Conservation (phyloP, 2,329 filamentous ascomycete genomes). For the Arthroderma uncinatum region DNA sequence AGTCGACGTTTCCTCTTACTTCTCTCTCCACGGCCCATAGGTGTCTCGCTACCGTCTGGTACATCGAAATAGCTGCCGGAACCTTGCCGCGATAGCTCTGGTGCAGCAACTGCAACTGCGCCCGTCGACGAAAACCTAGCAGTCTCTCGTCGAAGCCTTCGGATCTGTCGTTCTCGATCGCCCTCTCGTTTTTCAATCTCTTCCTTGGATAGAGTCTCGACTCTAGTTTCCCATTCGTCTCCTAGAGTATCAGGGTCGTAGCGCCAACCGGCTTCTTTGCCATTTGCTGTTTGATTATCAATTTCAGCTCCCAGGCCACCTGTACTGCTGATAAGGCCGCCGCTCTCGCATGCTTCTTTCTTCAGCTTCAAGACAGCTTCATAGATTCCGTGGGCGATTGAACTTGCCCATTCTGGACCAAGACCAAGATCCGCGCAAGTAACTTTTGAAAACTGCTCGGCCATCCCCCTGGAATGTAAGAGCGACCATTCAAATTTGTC, state of each 20-base stretch:
- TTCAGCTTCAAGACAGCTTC: constrained; percentile 85
- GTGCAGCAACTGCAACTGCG: constrained; percentile 68
- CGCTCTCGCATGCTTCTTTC: constrained; percentile 91
- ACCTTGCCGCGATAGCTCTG: constrained; percentile 54
- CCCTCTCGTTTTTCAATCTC: constrained; percentile 96
- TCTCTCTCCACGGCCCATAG: constrained; percentile 81
- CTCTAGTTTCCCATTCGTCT: constrained; percentile 72
- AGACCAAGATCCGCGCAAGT: constrained; percentile 89
- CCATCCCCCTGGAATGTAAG: constrained; percentile 78
- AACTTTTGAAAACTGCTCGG: constrained; percentile 81
- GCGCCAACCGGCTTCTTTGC: constrained; percentile 81
- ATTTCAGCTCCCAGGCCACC: constrained; percentile 58
- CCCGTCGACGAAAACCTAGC: constrained; percentile 81
- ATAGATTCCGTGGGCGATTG: constrained; percentile 93
- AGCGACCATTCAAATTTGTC: constrained; percentile 98
- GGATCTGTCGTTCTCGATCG: constrained; percentile 81
- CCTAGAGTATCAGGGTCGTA: constrained; percentile 86
- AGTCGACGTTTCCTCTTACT: constrained; percentile 94
- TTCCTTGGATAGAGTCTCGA: constrained; percentile 76
- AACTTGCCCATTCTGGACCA: constrained; percentile 83
- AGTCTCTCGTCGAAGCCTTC: constrained; percentile 77
- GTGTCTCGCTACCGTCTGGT: constrained; percentile 51
- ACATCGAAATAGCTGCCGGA: constrained; percentile 49
- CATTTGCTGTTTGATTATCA: constrained; percentile 75
- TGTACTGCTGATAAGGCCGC: constrained; percentile 67